Base-by-base conservation (phyloP, 1,284 basidiomycete species). In the Thecaphora frezii region DNA sequence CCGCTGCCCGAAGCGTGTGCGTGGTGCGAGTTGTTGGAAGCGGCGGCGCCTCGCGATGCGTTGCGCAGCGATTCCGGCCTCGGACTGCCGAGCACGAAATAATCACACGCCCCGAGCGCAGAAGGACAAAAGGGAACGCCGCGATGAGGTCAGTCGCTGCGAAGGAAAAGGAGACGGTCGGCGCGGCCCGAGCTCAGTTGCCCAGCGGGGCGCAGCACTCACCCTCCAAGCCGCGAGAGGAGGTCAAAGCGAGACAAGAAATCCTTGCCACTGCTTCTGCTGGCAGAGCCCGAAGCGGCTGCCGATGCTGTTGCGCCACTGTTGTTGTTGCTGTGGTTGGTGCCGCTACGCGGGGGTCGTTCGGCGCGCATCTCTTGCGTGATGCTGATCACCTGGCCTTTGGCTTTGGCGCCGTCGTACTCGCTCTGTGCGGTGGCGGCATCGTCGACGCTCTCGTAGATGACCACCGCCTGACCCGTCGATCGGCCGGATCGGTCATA, bases 401-500 rank as follows among this genome's bases (percentile, higher is more conserved):
- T 96, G 30, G 91, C 92, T 65, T 90, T 84, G 57, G 91, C 89
- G 44, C 91, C 91, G 76, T 94, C 85, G 66, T 89, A 91, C 72
- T 91, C 88, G 69, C 88, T 88, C 81, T 90, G 90, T 44, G 93
- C 93, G 62, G 85, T 83, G 48, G 86, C 86, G 25, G 93, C 93
- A 77, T 96, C 89, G 53, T 85, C 84, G 8, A 85, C 77, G 3
- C 86, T 88, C 78, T 90, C 87, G 81, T 88, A 97, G n/a, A 87
- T 84, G 77, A 97, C 83, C 63, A 87, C 85, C 25, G 90, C 93
- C 54, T 86, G 83, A 58, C 93, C 93, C 25, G 86, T 87, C 45
- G 93, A 96, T 76, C 93, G 89, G 69, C 93, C 93, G 73, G 91
- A 93, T 76, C 89, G 88, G 83, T 97, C 93, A 82, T 93, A 97